A percentile compares a stretch with the other conserved stretches of the same genome.
Evolutionary conservation across 225 moss, liverwort and hornwort genomes (phyloP).

Genomic region (Bryum argenteum): DNA sequence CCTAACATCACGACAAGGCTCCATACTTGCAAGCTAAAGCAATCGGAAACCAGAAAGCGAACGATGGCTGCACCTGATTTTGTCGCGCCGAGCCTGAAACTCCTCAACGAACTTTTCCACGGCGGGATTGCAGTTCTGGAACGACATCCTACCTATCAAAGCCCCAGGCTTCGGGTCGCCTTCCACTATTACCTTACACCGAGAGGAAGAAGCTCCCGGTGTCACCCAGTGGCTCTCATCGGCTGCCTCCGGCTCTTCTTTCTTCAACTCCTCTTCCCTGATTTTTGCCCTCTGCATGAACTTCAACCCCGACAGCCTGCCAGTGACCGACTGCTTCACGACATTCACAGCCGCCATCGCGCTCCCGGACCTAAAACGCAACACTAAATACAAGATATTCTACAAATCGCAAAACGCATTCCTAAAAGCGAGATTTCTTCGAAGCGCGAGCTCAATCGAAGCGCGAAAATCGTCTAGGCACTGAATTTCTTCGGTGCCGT

Average conservation of each 20-base stretch:
- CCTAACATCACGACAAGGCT: background rate
- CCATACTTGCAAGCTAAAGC: background rate
- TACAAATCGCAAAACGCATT: too few species aligned
- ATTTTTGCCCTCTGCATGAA: slow-evolving; percentile 64
- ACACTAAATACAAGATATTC: too few species aligned
- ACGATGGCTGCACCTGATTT: slow-evolving; percentile 38
- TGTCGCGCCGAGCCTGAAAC: slow-evolving; percentile 53
- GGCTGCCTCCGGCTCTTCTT: slow-evolving; percentile 41
- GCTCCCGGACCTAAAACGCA: background rate
- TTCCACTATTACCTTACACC: slow-evolving; percentile 76
- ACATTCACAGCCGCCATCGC: slow-evolving; percentile 49
- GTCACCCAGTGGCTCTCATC: slow-evolving; percentile 59
- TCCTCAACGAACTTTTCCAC: slow-evolving; percentile 65
- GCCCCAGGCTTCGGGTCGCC: slow-evolving; percentile 77
- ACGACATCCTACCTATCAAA: slow-evolving; percentile 74
- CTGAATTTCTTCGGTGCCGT: too few species aligned
- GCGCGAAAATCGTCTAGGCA: too few species aligned
- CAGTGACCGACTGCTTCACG: slow-evolving; percentile 43
- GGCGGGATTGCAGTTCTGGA: slow-evolving; percentile 68
- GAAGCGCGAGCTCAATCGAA: too few species aligned
- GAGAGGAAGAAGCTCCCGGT: slow-evolving; percentile 36
- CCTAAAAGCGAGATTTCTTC: too few species aligned
- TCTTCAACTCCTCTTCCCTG: slow-evolving; percentile 51
- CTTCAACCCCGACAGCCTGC: slow-evolving; percentile 52
- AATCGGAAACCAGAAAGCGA: background rate